Percentiles rank a stretch among this genome's conserved stretches.
phyloP scores from a whole-genome alignment of 176 grass and related monocot genomes.

The Lolium rigidum region DNA sequence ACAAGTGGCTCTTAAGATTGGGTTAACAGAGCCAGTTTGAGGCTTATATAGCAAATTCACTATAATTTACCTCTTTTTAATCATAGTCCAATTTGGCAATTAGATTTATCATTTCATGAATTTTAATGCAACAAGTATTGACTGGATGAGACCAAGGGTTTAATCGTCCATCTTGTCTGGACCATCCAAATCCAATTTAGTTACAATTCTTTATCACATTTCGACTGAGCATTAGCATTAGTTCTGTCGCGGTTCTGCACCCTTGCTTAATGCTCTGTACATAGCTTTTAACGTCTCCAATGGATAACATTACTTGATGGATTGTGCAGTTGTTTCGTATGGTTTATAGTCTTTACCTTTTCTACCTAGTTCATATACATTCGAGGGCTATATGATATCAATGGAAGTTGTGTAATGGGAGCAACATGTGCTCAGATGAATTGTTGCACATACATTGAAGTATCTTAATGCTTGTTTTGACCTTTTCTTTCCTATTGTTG shows the following conservation, averaged over 20 bases:
- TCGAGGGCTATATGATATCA: neutral
- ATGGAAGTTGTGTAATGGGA: neutral
- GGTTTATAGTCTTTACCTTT: slow-evolving; percentile 14
- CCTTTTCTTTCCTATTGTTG: neutral
- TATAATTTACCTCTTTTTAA: too few relatives aligned
- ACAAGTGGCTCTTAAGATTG: too few relatives aligned
- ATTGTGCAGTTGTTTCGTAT: slow-evolving; percentile 1
- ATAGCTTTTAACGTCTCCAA: neutral
- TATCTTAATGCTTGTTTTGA: slow-evolving; percentile 29
- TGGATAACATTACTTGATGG: neutral
- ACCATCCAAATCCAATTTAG: neutral
- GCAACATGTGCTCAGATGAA: neutral
- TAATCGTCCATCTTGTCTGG: neutral
- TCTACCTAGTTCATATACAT: neutral
- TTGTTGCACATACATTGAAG: neutral
- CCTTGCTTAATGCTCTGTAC: neutral
- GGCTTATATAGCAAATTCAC: too few relatives aligned
- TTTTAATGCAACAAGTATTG: neutral
- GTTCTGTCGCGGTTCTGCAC: neutral
- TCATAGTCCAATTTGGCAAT: neutral
- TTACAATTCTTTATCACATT: neutral
- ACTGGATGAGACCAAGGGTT: neutral
- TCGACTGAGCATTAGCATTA: neutral
- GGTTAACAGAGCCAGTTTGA: too few relatives aligned
- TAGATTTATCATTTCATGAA: neutral